Percentiles rank a stretch among this genome's conserved stretches.
phyloP scores from a whole-genome alignment of 1,284 basidiomycete species.

The Tremellales sp. region DNA sequence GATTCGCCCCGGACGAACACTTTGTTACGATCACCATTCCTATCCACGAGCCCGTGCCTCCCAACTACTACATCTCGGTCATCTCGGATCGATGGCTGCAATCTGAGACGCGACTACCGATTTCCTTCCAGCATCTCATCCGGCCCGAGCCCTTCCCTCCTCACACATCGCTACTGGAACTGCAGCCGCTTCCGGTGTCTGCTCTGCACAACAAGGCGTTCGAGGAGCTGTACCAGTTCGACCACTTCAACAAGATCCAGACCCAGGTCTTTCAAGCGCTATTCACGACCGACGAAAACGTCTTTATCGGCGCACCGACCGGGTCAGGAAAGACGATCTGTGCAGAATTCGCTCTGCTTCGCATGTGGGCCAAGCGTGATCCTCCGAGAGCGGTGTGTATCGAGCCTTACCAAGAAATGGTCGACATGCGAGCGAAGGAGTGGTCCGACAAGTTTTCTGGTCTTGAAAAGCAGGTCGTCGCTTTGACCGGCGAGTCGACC shows the following conservation, averaged over 20 bases:
- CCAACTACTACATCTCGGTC: slow-evolving; percentile 95
- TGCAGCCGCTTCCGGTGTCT: slow-evolving; percentile 83
- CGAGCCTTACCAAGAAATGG: slow-evolving; percentile 96
- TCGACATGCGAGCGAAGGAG: slow-evolving; percentile 80
- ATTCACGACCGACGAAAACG: slow-evolving; percentile 92
- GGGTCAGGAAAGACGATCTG: slow-evolving; percentile 97
- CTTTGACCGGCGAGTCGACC: slow-evolving; percentile 90
- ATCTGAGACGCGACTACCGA: slow-evolving; percentile 86
- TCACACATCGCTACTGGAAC: slow-evolving; percentile 86
- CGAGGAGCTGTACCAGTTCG: slow-evolving; percentile 78
- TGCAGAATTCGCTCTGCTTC: slow-evolving; percentile 89
- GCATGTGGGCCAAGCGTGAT: slow-evolving; percentile 84
- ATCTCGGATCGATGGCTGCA: slow-evolving; percentile 96
- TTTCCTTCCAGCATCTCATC: slow-evolving; percentile 97
- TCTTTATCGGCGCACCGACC: slow-evolving; percentile 92
- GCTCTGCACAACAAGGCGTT: slow-evolving; percentile 90
- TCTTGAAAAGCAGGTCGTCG: slow-evolving; percentile 86
- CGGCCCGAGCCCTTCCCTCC: slow-evolving; percentile 95
- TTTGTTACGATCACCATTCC: slow-evolving; percentile 90
- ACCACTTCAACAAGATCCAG: slow-evolving; percentile 96
- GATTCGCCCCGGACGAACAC: slow-evolving; percentile 90
- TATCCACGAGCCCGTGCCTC: slow-evolving; percentile 94
- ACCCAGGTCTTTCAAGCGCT: slow-evolving; percentile 98
- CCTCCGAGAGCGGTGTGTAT: slow-evolving; percentile 88
- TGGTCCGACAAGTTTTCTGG: slow-evolving; percentile 82